A percentile compares a stretch with the other conserved stretches of the same genome.
Evolutionary conservation across 2,329 filamentous ascomycete species (phyloP).

Genomic region (Xylariaceae sp.): DNA sequence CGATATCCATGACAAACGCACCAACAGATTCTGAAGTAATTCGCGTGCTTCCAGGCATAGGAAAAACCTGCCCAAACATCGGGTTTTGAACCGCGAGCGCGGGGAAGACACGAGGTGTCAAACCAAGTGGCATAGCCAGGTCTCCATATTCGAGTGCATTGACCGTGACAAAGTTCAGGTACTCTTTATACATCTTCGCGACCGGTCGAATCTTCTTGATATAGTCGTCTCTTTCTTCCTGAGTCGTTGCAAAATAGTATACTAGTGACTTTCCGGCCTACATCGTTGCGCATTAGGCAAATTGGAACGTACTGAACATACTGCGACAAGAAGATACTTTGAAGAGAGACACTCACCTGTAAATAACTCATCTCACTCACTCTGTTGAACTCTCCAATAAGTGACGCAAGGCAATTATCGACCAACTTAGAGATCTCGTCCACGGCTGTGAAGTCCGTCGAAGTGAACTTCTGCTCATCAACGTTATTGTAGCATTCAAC

Average conservation of each 20-base stretch:
- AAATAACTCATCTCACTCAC: slow-evolving; percentile 43
- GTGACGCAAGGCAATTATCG: slow-evolving; percentile 35
- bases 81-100: slow-evolving; percentile 45
- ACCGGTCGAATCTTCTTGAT: slow-evolving; percentile 36
- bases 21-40: slow-evolving; percentile 38
- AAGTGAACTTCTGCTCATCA: slow-evolving; percentile 35
- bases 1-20: slow-evolving; percentile 44
- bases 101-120: slow-evolving; percentile 27
- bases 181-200: slow-evolving; percentile 46
- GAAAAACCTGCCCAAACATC: slow-evolving; percentile 43
- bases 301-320: too few species aligned
- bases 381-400: slow-evolving; percentile 45
- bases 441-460: slow-evolving; percentile 33
- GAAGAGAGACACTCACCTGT: slow-evolving; percentile 28
- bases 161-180: slow-evolving; percentile 47
- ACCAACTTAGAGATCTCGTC: slow-evolving; percentile 38
- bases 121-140: slow-evolving; percentile 40
- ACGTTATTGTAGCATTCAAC: slow-evolving; percentile 42
- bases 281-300: background rate
- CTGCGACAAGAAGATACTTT: too few species aligned
- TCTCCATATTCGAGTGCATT: slow-evolving; percentile 45
- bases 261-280: slow-evolving; percentile 40
- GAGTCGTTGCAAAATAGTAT: slow-evolving; percentile 35
- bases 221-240: slow-evolving; percentile 35
- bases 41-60: slow-evolving; percentile 28